Evolutionary conservation across 2,329 filamentous ascomycete species (phyloP), one percentile per base, ranked within the genome.

Genomic region (Pseudogymnoascus sp.): DNA sequence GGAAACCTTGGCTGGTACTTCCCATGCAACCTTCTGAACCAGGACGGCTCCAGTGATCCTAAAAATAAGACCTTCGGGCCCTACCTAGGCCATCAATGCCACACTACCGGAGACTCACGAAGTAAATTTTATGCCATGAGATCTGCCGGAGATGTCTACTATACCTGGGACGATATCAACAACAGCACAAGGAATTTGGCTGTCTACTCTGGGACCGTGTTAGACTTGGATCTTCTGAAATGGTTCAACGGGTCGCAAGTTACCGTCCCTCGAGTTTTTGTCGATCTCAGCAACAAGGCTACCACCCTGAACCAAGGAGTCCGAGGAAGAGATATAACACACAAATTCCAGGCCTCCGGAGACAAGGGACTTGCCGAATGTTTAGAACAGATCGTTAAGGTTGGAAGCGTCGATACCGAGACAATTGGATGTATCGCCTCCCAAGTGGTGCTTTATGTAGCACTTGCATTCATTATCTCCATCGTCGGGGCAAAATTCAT

Each of bases 341-440:
- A 93, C 65, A 83, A 90, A 64, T 93, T 96, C 75, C 91, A 96
- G 72, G 87, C 86, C 1, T 82, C 85, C 7, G 77, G 82, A 2
- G 92, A 97, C 71, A 97, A 93, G 80, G 82, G 86, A 68, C 82
- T 93, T 60, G 93, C 90, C 11, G 85, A 91, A 73, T 99, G 95
- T 75, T 86, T 99, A 67, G 86, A 92, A 66, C 87, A 99, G 71
- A 96, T 96, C 67, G 91, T 96, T 82, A 96, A 93, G 75, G 95
- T 99, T 61, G 95, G 95, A 64, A 93, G 89, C 11, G 89, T 99
- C 65, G 96, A 99, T 72, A 97, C 95, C 0, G 93, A 96, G 70
- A 96, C 91, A 6, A 90, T 99, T 60, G 95, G 95, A 15, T 99
- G 95, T 78, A 99, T 99, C 74, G 95, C 95, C 1, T 96, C 93